Evolutionary conservation across 495 filamentous ascomycete species (phyloP).

Genomic region (Extremus antarcticus): DNA sequence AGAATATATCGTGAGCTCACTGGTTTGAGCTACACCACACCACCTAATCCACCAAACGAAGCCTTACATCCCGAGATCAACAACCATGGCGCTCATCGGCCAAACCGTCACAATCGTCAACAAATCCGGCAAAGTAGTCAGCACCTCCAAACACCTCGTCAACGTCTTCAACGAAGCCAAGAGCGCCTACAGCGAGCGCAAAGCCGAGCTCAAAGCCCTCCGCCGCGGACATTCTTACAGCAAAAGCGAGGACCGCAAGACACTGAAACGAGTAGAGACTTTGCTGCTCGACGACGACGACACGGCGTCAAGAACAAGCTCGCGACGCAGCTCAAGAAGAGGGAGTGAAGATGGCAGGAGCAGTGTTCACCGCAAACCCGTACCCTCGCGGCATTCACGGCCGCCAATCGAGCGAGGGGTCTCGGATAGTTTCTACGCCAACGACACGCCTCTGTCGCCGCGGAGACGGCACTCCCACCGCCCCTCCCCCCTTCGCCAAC

Average conservation of each 20-base stretch:
- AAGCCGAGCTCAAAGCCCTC: conserved; percentile 61
- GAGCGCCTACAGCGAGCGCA: conserved; percentile 71
- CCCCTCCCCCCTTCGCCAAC: conserved; percentile 20
- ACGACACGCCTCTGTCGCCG: conserved; percentile 16
- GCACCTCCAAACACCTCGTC: conserved; percentile 72
- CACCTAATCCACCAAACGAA: background rate
- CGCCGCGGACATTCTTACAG: conserved; percentile 34
- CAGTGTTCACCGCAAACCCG: background rate
- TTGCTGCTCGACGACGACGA: conserved; percentile 43
- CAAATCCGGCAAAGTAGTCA: conserved; percentile 84
- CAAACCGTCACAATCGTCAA: conserved; percentile 85
- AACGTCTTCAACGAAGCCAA: conserved; percentile 81
- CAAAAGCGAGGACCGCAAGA: conserved; percentile 40
- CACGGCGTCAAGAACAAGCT: conserved; percentile 36
- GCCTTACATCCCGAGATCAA: background rate
- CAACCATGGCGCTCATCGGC: conserved; percentile 31
- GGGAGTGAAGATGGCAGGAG: conserved; percentile 3
- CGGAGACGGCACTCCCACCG: conserved; percentile 5
- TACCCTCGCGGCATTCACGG: conserved; percentile 6
- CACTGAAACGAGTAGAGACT: conserved; percentile 37
- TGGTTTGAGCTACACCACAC: background rate
- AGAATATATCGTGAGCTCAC: background rate
- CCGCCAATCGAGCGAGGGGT: conserved; percentile 28
- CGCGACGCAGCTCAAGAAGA: conserved; percentile 19
- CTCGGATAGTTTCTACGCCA: conserved; percentile 30